Conservation (phyloP, 352 stramenopile genomes). For the Globisporangium cystogenes region DNA sequence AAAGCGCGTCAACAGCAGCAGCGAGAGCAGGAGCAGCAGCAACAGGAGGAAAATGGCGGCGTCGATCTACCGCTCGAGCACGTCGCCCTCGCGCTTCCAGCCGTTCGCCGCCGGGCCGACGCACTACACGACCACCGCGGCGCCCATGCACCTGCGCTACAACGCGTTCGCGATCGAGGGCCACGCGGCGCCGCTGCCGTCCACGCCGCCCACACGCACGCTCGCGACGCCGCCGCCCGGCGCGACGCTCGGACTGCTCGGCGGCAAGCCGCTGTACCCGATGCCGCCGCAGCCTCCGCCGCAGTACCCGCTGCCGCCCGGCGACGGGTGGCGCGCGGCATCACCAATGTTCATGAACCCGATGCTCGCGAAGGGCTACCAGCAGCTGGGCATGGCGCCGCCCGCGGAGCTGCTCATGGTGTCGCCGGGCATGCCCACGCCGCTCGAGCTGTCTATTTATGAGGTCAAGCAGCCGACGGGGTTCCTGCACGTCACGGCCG, state of each 20-base stretch:
- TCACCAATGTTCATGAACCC: constrained; percentile 56
- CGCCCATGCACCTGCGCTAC: constrained; percentile 46
- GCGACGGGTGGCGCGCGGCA: constrained; percentile 4
- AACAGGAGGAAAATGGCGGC: constrained; percentile 25
- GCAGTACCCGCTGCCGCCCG: constrained; percentile 14
- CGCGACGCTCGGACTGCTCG: constrained; percentile 29
- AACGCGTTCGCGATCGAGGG: constrained; percentile 36
- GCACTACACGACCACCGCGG: constrained; percentile 56
- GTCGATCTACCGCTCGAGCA: constrained; percentile 53
- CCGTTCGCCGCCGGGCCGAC: constrained; percentile 39
- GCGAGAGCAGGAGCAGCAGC: background rate
- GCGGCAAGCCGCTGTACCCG: constrained; percentile 21
- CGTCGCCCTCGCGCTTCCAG: constrained; percentile 48
- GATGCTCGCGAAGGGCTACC: constrained; percentile 60
- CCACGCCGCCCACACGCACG: constrained; percentile 18
- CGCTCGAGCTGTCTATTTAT: constrained; percentile 80
- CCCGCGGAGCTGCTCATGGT: constrained; percentile 53
- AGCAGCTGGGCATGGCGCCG: constrained; percentile 27
- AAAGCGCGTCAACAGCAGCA: constrained; percentile 2
- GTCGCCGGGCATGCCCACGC: constrained; percentile 62
- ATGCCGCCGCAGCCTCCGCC: constrained; percentile 12
- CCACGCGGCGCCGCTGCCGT: constrained; percentile 32
- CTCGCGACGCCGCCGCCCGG: constrained; percentile 27
- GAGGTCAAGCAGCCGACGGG: constrained; percentile 79
- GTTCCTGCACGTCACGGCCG: constrained; percentile 71